These are phyloP conservation scores for Rhododendron simsii DNA, from an alignment of 148 eudicot species.

Conservation along the genomic window DNA sequence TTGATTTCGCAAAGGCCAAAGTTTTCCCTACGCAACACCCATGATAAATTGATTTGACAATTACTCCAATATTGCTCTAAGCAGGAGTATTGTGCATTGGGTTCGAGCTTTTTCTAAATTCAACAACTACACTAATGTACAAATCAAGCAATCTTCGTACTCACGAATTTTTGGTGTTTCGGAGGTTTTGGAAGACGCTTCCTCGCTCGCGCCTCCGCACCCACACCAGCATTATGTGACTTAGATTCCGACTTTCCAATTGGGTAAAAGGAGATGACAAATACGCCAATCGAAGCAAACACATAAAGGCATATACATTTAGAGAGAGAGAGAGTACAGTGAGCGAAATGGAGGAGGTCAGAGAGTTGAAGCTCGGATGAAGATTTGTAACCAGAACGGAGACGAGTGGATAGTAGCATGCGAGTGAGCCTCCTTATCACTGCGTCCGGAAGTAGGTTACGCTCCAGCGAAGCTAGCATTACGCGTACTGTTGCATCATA, in stretches of 20 bases:
- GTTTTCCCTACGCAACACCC: not conserved
- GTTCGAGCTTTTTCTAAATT: not conserved
- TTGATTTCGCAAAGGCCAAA: not conserved
- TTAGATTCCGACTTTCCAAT: not conserved
- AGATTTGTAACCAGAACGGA: slow-evolving; percentile 61
- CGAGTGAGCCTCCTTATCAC: slow-evolving; percentile 69
- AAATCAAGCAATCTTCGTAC: not conserved
- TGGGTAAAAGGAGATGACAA: not conserved
- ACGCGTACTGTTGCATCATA: slow-evolving; percentile 59
- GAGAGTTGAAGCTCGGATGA: slow-evolving; percentile 57
- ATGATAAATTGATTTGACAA: not conserved
- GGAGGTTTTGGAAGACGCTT: not conserved
- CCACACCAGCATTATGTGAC: not conserved
- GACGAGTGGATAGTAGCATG: slow-evolving; percentile 55
- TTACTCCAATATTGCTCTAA: too few relatives aligned
- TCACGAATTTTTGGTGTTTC: not conserved
- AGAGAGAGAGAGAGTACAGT: slow-evolving; percentile 36
- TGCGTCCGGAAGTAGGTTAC: slow-evolving; percentile 67
- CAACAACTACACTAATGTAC: not conserved
- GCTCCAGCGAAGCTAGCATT: slow-evolving; percentile 63
- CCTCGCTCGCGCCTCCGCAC: not conserved
- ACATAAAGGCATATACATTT: not conserved
- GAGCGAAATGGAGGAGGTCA: slow-evolving; percentile 60
- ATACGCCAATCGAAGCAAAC: not conserved
- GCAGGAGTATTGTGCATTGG: too few relatives aligned